Base-by-base conservation (phyloP, 148 eudicot species). In the Rhododendron ovatum region DNA sequence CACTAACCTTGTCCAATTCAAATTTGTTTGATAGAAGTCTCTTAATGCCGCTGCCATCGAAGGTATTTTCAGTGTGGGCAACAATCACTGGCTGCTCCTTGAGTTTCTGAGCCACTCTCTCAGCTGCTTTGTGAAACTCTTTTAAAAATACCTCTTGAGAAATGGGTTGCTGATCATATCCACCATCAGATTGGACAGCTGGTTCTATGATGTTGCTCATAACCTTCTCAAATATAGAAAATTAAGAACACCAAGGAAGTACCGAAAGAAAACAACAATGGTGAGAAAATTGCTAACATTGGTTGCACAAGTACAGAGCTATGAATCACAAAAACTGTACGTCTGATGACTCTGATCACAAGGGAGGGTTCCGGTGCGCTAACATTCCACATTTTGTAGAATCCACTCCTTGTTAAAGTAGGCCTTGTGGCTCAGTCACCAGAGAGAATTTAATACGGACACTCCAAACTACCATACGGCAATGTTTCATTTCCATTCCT, bases 41-140 rank as follows among this genome's bases (percentile, higher is more conserved):
- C 91, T 86, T 95, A 61, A 95, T 90, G 63, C 91, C 91, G 82
- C 96, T 92, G 85, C 99, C 99, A 71, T 95, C 98, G 73, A 95
- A 96, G 24, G 92, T 91, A 84, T 92, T 96, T 89, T 95, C 96
- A 80, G 92, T 95, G 74, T 96, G 99, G 41, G 99, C 99, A 86
- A 96, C 98, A 82, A 96, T 96, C 53, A 94, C 98, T 0, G 97
- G 99, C 83, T 92, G 94, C 77, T 95, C 99, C 90, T 87, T 95
- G 73, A 96, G 96, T 75, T 89, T 90, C 59, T 89, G 89, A 26
- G 89, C 96, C 77, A 92, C 93, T 55, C 59, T 90, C 86, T 88
- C 95, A 1, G 93, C 92, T 15, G 88, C 92, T 86, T 84, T 91
- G 89, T 87, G 93, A 80, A 96, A 90, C 86, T 92, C 93, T 45